Evolutionary conservation across 768 basidiomycete genomes (phyloP), one percentile per base, ranked within the genome.

Genomic region (Tricholoma matsutake): DNA sequence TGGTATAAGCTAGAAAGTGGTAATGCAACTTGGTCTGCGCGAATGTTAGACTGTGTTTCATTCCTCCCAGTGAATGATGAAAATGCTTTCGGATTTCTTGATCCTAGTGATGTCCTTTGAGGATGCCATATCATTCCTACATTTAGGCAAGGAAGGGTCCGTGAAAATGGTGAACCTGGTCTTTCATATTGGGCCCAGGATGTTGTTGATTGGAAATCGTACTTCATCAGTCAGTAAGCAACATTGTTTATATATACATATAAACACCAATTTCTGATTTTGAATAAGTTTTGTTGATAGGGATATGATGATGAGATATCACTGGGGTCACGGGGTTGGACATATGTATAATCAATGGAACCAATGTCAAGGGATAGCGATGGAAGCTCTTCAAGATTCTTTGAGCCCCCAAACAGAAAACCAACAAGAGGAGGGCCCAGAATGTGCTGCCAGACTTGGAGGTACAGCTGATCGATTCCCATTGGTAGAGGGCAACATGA

Each of bases 81-180:
- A 61, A 58, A 14, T 49, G 47, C 47, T 4, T 68, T 68, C 45
- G 62, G 64, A 25, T 68, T 68, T 54, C 25, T 68, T 4, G 62
- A 68, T 59, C 67, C 67, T 7, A 37, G 43, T 5, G 49, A 64
- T 34, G 58, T 68, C 11, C 49, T 68, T 20, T 25, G 63, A 14
- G 65, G 51, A 6, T 43, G 57, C 22, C 67, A 68, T 54, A 34
- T 68, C 3, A 65, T 66, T 29, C 65, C 65, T 56, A 16, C 47
- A 49, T 49, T 49, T 49, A 49, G 20, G 47, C 47, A 49, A 13
- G 47, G 47, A 49, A 49, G 6, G 47, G 47, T 14, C 7, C 11
- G 10, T 4, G 47, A 49, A 13, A 25, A 49, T 49, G 22, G 47
- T 49, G 47, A 49, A 49, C 47, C 47, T 28, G 47, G 47, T n/a